Percentiles rank a stretch among this genome's conserved stretches.
phyloP scores from a whole-genome alignment of 2,329 filamentous ascomycete genomes.

The Paracoccidioides brasiliensis region DNA sequence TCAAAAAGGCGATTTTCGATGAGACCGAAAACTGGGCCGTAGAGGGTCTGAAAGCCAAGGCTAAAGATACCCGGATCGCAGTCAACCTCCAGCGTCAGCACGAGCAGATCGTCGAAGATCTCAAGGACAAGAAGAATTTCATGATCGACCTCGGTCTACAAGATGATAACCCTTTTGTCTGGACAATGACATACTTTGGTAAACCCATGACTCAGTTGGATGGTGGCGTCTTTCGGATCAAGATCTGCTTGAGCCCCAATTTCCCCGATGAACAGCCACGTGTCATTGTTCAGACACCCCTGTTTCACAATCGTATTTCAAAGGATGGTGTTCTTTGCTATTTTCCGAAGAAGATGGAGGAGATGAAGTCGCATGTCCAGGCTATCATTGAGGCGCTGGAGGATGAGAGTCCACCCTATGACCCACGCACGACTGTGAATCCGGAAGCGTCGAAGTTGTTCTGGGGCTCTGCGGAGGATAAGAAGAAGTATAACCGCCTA shows the following conservation, averaged over 20 bases:
- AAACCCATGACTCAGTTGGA: conserved; percentile 87
- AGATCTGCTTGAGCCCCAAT: conserved; percentile 62
- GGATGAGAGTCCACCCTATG: conserved; percentile 76
- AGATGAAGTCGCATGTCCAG: conserved; percentile 70
- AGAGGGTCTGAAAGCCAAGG: conserved; percentile 51
- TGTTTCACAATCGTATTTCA: conserved; percentile 83
- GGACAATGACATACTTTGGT: conserved; percentile 80
- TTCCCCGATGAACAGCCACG: conserved; percentile 86
- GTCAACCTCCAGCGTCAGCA: conserved; percentile 74
- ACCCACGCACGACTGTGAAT: conserved; percentile 77
- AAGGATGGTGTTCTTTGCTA: conserved; percentile 74
- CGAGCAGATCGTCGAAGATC: conserved; percentile 63
- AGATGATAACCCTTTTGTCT: conserved; percentile 76
- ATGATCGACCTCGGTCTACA: conserved; percentile 66
- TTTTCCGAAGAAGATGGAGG: conserved; percentile 55
- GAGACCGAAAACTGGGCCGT: conserved; percentile 60
- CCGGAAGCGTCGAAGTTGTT: conserved; percentile 74
- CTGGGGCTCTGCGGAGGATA: conserved; percentile 68
- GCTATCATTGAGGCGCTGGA: conserved; percentile 72
- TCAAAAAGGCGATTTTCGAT: conserved; percentile 57
- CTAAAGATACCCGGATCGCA: conserved; percentile 60
- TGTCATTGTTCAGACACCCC: conserved; percentile 61
- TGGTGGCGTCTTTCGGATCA: conserved; percentile 75
- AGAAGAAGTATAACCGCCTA: conserved; percentile 71
- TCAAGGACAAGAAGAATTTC: conserved; percentile 55